Evolutionary conservation across 129 eudicot species (phyloP), one percentile per base, ranked within the genome.

Genomic region (Ambrosia trifida): DNA sequence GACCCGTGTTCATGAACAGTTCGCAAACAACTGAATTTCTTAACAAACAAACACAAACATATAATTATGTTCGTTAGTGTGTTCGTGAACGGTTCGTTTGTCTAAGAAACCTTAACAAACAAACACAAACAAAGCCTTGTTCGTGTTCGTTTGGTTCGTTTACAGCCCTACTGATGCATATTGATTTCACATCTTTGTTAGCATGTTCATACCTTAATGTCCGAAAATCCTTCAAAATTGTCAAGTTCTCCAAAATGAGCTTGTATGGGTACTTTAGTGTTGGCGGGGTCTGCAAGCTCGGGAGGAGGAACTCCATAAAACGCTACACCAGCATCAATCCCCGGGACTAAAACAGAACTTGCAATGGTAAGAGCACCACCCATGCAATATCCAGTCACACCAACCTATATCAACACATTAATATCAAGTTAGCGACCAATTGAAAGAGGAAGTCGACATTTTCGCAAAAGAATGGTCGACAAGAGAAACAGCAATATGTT

Each of bases 281-380:
- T 76, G 18, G 73, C 69, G 58, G 97, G 90, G 72, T 94, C 98
- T 0, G 98, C 96, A 74, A 94, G 97, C 75, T 87, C 86, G 18
- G 90, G 72, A 65, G 98, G 89, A 72, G 93, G 96, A 68, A 87
- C 88, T 76, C 98, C 98, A 77, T 94, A 89, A 74, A 94, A 94
- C 47, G 90, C 87, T 7, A 87, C 93, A 60, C 70, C 97, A 45
- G 98, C 97, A 87, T 94, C 97, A 78, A 89, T 84, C 47, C 74
- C 89, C 2, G 96, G 87, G 66, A 85, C 85, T 70, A 82, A 79
- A 56, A 94, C 98, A 24, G 96, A 81, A 76, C 97, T 89, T 67
- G 98, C 98, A 81, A 94, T 85, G 31, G 97, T 40, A 57, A 94
- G 95, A 56, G 98, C 98, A 80, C 98, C 98, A 65, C 98, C 97